phyloP scores from a whole-genome alignment of 2,329 filamentous ascomycete species.

The Trichoderma sp. region DNA sequence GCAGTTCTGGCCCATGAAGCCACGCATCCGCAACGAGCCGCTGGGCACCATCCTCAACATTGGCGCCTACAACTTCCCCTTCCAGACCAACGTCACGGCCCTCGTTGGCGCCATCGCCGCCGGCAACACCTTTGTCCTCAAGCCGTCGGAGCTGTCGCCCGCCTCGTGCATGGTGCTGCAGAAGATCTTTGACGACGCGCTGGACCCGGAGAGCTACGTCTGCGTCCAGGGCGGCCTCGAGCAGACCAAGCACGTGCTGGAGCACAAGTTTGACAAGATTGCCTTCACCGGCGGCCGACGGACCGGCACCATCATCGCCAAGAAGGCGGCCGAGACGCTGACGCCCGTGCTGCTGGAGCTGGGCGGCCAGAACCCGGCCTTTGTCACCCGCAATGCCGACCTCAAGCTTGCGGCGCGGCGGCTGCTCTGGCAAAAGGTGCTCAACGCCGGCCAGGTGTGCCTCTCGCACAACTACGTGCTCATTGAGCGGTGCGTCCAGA shows the following conservation, averaged over 20 bases:
- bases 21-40: conserved; percentile 83
- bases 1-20: conserved; percentile 67
- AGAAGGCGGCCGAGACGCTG: conserved; percentile 85
- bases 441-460: conserved; percentile 90
- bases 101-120: conserved; percentile 88
- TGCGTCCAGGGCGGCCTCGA: conserved; percentile 79
- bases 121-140: conserved; percentile 85
- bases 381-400: conserved; percentile 83
- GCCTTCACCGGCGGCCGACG: conserved; percentile 84
- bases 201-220: conserved; percentile 76
- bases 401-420: conserved; percentile 77
- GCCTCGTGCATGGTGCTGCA: conserved; percentile 75
- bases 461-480: conserved; percentile 91
- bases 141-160: conserved; percentile 84
- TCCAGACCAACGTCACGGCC: conserved; percentile 77
- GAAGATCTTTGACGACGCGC: conserved; percentile 71
- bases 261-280: conserved; percentile 96
- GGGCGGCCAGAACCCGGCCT: conserved; percentile 88
- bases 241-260: conserved; percentile 78
- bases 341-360: conserved; percentile 90
- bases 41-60: conserved; percentile 82
- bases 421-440: conserved; percentile 83
- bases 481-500: conserved; percentile 72
- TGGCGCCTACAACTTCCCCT: conserved; percentile 91
- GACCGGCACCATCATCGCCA: conserved; percentile 84